These are phyloP conservation scores for Dinochytrium kinnereticum DNA, from an alignment of 371 early-diverging fungal species.

Conservation along the genomic window DNA sequence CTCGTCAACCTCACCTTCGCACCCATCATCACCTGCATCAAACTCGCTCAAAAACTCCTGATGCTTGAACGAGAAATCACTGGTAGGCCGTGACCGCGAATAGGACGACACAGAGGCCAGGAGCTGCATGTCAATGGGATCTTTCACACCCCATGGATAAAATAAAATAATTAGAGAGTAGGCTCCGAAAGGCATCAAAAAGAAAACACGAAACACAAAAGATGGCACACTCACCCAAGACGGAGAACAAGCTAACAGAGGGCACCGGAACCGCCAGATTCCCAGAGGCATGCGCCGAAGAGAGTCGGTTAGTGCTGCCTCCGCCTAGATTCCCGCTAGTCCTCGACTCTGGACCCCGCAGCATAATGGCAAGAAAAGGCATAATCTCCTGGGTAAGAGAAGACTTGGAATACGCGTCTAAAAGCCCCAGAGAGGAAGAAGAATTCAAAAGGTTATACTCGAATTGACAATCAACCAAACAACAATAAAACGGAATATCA, in stretches of 20 bases:
- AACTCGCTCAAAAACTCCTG: slow-evolving; percentile 1
- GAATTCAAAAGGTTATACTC: neutral
- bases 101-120: neutral
- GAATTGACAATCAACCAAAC: too few relatives aligned
- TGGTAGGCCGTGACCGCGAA: neutral
- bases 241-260: too few relatives aligned
- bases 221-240: too few relatives aligned
- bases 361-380: slow-evolving; percentile 4
- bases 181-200: too few relatives aligned
- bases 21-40: neutral
- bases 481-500: too few relatives aligned
- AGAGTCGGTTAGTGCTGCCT: too few relatives aligned
- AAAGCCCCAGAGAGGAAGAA: neutral
- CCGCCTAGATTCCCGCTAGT: too few relatives aligned
- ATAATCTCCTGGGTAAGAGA: slow-evolving; percentile 1
- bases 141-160: too few relatives aligned
- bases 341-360: neutral
- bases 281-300: too few relatives aligned
- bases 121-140: neutral
- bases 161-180: too few relatives aligned
- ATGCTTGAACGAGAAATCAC: neutral
- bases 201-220: too few relatives aligned
- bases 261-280: too few relatives aligned
- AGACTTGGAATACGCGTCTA: neutral
- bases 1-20: neutral